Conservation (phyloP, 208 protist species). For the Plasmodiophora brassicae region DNA sequence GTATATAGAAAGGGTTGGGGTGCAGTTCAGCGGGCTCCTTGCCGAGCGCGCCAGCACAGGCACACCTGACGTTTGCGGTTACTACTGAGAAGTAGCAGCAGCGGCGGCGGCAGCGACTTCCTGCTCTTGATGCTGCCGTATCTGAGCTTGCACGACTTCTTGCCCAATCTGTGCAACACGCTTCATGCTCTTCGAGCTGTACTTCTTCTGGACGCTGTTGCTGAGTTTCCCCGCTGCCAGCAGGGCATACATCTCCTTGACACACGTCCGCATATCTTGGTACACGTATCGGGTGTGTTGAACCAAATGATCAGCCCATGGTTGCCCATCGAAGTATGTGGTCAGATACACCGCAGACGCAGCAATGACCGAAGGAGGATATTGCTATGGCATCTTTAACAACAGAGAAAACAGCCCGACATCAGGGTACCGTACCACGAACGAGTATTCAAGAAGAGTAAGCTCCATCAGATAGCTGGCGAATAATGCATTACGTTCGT, state of each 20-base stretch:
- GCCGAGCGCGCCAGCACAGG: no score
- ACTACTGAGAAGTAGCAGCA: no score
- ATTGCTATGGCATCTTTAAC: constrained; percentile 41
- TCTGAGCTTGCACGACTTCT: not conserved
- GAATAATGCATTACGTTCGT: not conserved
- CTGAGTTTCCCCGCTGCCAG: not conserved
- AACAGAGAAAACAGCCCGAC: not conserved
- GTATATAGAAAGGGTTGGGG: no score
- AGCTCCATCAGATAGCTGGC: constrained; percentile 31
- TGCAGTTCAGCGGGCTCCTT: no score
- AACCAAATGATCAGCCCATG: constrained; percentile 12
- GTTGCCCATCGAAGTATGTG: constrained; percentile 25
- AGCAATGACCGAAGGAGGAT: constrained; percentile 80
- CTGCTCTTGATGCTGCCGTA: constrained; percentile 17
- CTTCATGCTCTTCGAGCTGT: not conserved
- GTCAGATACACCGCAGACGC: constrained; percentile 79
- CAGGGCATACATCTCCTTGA: constrained; percentile 28
- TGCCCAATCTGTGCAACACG: not conserved
- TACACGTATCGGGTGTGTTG: constrained; percentile 19
- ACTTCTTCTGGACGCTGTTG: constrained; percentile 8
- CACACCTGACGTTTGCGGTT: no score
- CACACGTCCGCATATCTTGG: not conserved
- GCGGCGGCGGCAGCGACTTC: no score
- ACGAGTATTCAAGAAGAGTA: not conserved
- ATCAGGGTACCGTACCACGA: not conserved